Evolutionary conservation across 2,329 filamentous ascomycete species (phyloP), one percentile per base, ranked within the genome.

Genomic region (Aspergillus intermedius): DNA sequence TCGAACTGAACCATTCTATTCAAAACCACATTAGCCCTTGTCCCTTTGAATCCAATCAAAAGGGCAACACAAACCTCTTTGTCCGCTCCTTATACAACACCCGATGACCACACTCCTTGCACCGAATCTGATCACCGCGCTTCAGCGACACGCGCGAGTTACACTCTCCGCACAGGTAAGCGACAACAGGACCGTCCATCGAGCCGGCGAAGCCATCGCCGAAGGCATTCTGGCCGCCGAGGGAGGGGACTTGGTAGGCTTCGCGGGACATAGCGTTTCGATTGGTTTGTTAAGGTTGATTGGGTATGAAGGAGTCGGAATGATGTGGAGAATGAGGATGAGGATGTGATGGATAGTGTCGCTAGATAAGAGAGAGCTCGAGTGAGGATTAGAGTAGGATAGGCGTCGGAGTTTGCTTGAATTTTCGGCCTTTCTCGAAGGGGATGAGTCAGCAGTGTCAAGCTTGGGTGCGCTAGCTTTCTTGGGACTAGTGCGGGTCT

Each of bases 21-120:
- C 3, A 41, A 41, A 45, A 43, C 19, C 6, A 4, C 15, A n/a
- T 53, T 44, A 53, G 49, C 21, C 41, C n/a, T 25, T 9, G 13
- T 23, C 4, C 9, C 17, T 42, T 48, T 46, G 44, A 52, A 22
- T 22, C 21, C 21, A 42, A 45, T 46, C n/a, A 40, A 46, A 52
- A 57, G 41, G 4, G 42, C 42, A 41, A 45, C 51, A 74, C 86
- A 72, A 69, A 96, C 93, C 93, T 83, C 79, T 95, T 96, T 41
- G 93, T 98, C 66, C 93, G 77, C 81, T 96, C 88, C 81, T 98
- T 98, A 74, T 97, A 97, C 58, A 98, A 74, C 53, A 98, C 90
- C 57, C 93, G 84, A 64, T 95, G 93, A 6, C 93, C 93, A 70
- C 93, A 98, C 73, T 91, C 87, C 70, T 88, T 87, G 78, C 90